Evolutionary conservation across 176 grass and related monocot genomes (phyloP).

Genomic region (Musa itinerans): DNA sequence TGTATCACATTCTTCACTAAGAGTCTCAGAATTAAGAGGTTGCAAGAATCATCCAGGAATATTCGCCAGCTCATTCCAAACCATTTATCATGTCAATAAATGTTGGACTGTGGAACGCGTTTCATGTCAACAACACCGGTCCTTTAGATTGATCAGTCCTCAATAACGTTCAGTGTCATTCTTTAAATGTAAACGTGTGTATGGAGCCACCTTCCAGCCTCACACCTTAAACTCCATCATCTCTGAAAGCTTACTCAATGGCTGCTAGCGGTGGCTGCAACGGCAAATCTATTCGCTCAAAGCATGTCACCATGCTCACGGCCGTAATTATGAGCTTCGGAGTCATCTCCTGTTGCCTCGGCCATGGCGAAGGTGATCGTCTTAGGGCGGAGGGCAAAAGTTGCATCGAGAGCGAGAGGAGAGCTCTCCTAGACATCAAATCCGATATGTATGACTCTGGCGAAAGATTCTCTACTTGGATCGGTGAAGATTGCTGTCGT

Average conservation of each 20-base stretch:
- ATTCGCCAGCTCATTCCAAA: too few species aligned
- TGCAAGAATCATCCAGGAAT: too few species aligned
- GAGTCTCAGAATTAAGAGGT: too few species aligned
- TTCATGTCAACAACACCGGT: too few species aligned
- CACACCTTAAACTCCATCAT: too few species aligned
- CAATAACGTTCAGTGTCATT: too few species aligned
- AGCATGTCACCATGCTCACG: background rate
- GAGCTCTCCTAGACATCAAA: conserved; percentile 3
- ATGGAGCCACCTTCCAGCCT: too few species aligned
- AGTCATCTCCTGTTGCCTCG: background rate
- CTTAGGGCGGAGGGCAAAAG: background rate
- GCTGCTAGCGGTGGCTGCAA: background rate
- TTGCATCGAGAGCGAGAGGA: background rate
- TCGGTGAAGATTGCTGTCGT: conserved; percentile 31
- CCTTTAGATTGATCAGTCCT: too few species aligned
- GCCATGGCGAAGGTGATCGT: background rate
- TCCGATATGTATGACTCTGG: conserved; percentile 1
- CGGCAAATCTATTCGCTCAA: background rate
- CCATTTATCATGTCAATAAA: too few species aligned
- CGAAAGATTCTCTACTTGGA: conserved; percentile 24
- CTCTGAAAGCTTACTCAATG: background rate
- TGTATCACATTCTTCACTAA: too few species aligned
- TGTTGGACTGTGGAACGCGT: too few species aligned
- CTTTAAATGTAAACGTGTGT: too few species aligned
- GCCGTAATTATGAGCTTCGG: background rate